Percentiles rank a stretch among this genome's conserved stretches.
phyloP scores from a whole-genome alignment of 2,329 filamentous ascomycete genomes.

The Pyrenochaeta sp. region DNA sequence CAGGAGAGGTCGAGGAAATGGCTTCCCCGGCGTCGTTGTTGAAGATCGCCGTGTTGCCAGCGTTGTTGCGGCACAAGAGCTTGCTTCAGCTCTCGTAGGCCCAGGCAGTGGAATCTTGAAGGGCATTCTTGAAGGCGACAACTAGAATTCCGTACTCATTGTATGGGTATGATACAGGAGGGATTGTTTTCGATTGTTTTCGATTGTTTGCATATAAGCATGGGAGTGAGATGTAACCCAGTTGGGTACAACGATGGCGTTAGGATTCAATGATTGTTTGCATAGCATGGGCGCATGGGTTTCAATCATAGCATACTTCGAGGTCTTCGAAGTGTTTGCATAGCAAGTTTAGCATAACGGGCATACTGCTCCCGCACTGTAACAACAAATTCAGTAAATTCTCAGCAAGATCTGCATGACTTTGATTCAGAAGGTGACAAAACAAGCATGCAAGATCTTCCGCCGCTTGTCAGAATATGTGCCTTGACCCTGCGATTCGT shows the following conservation, averaged over 20 bases:
- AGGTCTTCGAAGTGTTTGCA: slow-evolving; percentile 1
- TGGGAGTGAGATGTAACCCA: not conserved
- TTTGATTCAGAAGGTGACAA: not conserved
- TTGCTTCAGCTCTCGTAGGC: slow-evolving; percentile 71
- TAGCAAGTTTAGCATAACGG: slow-evolving; percentile 7
- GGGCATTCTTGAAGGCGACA: slow-evolving; percentile 37
- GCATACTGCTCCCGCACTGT: not conserved
- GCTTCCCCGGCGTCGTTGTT: slow-evolving; percentile 55
- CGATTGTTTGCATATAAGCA: slow-evolving; percentile 1
- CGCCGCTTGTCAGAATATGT: not conserved
- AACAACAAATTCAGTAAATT: not conserved
- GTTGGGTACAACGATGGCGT: not conserved
- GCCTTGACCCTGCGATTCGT: not conserved
- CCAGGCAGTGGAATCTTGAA: slow-evolving; percentile 53
- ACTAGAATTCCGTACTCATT: slow-evolving; percentile 5
- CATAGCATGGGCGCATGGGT: slow-evolving; percentile 12
- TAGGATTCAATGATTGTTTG: slow-evolving; percentile 1
- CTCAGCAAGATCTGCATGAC: not conserved
- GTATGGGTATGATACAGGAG: not conserved
- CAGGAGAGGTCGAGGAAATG: slow-evolving; percentile 64
- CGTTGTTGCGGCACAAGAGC: slow-evolving; percentile 80
- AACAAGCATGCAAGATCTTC: not conserved
- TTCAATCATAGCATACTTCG: not conserved
- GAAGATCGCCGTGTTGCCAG: slow-evolving; percentile 84
- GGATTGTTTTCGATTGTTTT: not conserved